Conservation (phyloP, 2,329 filamentous ascomycete species). For the Cladophialophora immunda region DNA sequence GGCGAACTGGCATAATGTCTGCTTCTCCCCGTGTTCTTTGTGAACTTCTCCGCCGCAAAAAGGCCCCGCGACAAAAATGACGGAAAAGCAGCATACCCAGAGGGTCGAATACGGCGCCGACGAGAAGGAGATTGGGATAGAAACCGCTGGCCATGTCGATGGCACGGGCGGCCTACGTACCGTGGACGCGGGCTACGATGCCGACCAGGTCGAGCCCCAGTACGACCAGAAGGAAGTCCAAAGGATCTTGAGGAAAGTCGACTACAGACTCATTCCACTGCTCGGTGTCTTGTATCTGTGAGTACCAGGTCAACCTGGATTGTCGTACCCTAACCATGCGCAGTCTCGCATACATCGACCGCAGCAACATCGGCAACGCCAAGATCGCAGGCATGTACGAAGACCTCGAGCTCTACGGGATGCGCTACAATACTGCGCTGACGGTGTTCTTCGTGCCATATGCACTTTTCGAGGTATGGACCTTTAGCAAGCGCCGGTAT, state of each 20-base stretch:
- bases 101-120: conserved; percentile 18
- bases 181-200: conserved; percentile 17
- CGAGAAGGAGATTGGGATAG: conserved; percentile 22
- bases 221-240: conserved; percentile 14
- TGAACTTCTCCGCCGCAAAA: background rate
- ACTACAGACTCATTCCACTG: conserved; percentile 53
- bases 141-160: background rate
- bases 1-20: background rate
- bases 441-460: conserved; percentile 42
- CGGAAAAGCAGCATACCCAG: conserved; percentile 10
- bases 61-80: conserved; percentile 6
- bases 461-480: conserved; percentile 47
- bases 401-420: conserved; percentile 53
- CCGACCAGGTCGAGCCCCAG: conserved; percentile 11
- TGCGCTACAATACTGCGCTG: conserved; percentile 48
- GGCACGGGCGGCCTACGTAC: conserved; percentile 12
- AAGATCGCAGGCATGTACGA: conserved; percentile 54
- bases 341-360: conserved; percentile 45
- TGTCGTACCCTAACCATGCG: background rate
- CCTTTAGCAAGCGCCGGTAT: too few relatives aligned
- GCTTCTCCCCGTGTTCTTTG: background rate
- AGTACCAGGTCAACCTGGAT: conserved; percentile 30
- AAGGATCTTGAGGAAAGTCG: conserved; percentile 51
- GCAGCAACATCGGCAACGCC: conserved; percentile 59
- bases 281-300: conserved; percentile 56